phyloP scores from a whole-genome alignment of 345 rosid species.

The Eutrema japonicum region DNA sequence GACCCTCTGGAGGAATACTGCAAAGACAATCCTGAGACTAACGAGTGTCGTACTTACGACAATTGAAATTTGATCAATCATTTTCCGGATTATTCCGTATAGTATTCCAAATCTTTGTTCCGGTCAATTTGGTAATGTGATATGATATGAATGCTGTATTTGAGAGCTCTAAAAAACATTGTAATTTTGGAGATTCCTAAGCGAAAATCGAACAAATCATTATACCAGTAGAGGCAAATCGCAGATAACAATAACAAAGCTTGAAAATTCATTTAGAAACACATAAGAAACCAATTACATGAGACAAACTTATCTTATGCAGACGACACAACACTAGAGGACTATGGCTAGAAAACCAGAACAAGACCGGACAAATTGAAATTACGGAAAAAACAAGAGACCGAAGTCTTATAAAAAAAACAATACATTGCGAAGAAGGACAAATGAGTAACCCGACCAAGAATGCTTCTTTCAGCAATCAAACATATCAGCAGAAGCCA shows the following conservation, averaged over 20 bases:
- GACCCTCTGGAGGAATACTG: conserved; percentile 89
- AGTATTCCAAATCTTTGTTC: not conserved
- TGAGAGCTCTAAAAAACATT: conserved; percentile 1
- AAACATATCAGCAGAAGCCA: conserved; percentile 58
- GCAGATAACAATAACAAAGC: conserved; percentile 12
- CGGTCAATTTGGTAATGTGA: not conserved
- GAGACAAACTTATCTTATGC: conserved; percentile 23
- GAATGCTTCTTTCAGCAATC: conserved; percentile 36
- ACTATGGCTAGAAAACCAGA: conserved; percentile 18
- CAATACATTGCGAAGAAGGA: too few species aligned
- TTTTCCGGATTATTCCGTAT: not conserved
- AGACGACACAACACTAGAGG: conserved; percentile 24
- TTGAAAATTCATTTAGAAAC: conserved; percentile 22
- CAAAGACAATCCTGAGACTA: conserved; percentile 90
- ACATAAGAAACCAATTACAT: conserved; percentile 19
- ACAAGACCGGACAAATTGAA: conserved; percentile 11
- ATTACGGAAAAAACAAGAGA: not conserved
- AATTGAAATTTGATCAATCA: conserved; percentile 35
- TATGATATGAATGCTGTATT: conserved; percentile 1
- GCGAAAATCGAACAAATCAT: not conserved
- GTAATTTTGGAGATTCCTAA: conserved; percentile 1
- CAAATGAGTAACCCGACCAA: too few species aligned
- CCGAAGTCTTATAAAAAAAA: not conserved
- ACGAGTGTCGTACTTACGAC: conserved; percentile 94
- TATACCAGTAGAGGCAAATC: not conserved